Conservation (phyloP, 208 protist species). For the Trypanosoma boissoni region DNA sequence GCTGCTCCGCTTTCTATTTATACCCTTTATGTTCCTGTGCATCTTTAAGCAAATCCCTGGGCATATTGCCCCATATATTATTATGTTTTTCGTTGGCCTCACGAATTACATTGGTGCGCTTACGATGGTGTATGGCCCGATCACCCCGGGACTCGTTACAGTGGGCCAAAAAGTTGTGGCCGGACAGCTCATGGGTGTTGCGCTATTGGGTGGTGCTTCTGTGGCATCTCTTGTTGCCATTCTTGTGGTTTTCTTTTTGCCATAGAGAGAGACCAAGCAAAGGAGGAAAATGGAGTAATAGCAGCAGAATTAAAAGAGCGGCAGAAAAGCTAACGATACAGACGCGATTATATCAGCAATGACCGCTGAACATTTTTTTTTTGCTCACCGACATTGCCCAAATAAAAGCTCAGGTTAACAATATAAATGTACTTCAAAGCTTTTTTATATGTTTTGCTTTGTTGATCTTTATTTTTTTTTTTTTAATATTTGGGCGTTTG, state of each 20-base stretch:
- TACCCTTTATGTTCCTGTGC: conserved; percentile 77
- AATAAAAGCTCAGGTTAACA: conserved; percentile 1
- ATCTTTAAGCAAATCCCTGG: conserved; percentile 77
- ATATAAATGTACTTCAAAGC: conserved; percentile 8
- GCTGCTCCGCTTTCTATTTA: conserved; percentile 48
- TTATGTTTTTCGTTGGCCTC: conserved; percentile 52
- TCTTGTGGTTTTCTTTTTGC: conserved; percentile 55
- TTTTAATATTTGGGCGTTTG: conserved; percentile 1
- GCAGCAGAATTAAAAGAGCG: neutral
- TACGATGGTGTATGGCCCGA: conserved; percentile 83
- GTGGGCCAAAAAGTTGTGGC: conserved; percentile 76
- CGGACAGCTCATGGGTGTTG: conserved; percentile 75
- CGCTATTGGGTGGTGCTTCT: conserved; percentile 62
- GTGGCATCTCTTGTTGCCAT: conserved; percentile 58
- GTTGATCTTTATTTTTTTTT: conserved; percentile 5
- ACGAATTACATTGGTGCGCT: conserved; percentile 74
- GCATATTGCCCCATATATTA: conserved; percentile 51
- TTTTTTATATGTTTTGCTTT: conserved; percentile 6
- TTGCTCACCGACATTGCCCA: too few relatives aligned
- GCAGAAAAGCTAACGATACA: too few relatives aligned
- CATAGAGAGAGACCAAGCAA: conserved; percentile 18
- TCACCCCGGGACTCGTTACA: conserved; percentile 38
- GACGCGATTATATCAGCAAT: too few relatives aligned
- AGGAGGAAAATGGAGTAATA: neutral
- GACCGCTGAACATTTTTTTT: too few relatives aligned